Conservation (phyloP, 805 yeast species). For the Starmerella bombicola region DNA sequence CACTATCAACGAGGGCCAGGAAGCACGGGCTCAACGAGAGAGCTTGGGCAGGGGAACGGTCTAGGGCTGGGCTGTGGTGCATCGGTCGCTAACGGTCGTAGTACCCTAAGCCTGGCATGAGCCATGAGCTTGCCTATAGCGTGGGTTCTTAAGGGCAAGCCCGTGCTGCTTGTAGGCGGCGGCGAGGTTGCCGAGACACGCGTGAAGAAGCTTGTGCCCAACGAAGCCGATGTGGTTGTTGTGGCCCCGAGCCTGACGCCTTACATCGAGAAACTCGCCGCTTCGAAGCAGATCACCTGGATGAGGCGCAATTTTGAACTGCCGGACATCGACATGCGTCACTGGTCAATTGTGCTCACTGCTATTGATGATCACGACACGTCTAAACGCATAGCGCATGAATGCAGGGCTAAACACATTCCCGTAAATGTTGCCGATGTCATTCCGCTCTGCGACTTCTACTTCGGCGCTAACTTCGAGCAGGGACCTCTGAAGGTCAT, state of each 20-base stretch:
- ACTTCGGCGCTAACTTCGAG: slow-evolving; percentile 67
- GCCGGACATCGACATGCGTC: slow-evolving; percentile 27
- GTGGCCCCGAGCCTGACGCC: slow-evolving; percentile 38
- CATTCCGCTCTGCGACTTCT: slow-evolving; percentile 73
- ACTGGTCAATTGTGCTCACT: slow-evolving; percentile 55
- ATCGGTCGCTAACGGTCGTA: no score
- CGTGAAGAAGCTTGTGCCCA: slow-evolving; percentile 50
- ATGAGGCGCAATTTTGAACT: slow-evolving; percentile 11
- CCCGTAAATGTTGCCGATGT: slow-evolving; percentile 74
- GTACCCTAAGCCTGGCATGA: no score
- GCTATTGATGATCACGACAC: slow-evolving; percentile 60
- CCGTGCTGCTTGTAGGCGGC: slow-evolving; percentile 63
- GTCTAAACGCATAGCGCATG: slow-evolving; percentile 45
- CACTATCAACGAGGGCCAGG: no score
- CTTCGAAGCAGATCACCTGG: slow-evolving; percentile 13
- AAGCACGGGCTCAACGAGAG: no score
- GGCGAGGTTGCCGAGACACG: slow-evolving; percentile 57
- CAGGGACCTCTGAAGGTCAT: slow-evolving; percentile 63
- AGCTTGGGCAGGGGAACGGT: no score
- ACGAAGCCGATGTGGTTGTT: slow-evolving; percentile 59
- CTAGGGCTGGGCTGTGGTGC: no score
- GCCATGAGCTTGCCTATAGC: slow-evolving; percentile 20
- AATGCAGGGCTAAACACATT: slow-evolving; percentile 35
- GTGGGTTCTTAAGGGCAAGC: slow-evolving; percentile 32
- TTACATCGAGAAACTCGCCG: slow-evolving; percentile 35